These are phyloP conservation scores for Opeltia flavorubescens DNA, from an alignment of 495 filamentous ascomycete genomes.

Conservation along the genomic window DNA sequence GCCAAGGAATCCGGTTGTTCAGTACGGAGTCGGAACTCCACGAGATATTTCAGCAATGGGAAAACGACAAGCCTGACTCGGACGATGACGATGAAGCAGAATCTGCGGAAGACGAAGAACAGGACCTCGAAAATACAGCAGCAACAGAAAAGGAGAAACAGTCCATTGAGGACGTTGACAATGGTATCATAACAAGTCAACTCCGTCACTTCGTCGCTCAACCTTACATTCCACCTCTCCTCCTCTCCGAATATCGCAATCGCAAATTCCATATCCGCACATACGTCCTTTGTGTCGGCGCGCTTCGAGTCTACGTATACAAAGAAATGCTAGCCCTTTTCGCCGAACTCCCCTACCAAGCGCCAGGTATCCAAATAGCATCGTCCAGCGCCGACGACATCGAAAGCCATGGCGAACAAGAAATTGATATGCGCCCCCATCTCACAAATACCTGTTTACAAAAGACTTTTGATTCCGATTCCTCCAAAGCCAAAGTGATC, in stretches of 20 bases:
- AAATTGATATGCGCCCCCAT: slow-evolving; percentile 46
- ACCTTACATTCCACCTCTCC: slow-evolving; percentile 84
- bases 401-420: neutral
- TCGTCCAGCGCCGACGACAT: slow-evolving; percentile 3
- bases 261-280: slow-evolving; percentile 91
- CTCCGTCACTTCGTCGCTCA: slow-evolving; percentile 93
- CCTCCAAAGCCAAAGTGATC: slow-evolving; percentile 8
- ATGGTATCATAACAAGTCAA: slow-evolving; percentile 66
- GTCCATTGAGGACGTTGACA: slow-evolving; percentile 16
- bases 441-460: slow-evolving; percentile 96
- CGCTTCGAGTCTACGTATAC: slow-evolving; percentile 75
- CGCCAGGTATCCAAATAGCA: slow-evolving; percentile 22
- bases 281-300: slow-evolving; percentile 71
- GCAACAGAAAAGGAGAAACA: slow-evolving; percentile 3
- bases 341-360: slow-evolving; percentile 51
- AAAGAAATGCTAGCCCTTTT: slow-evolving; percentile 85
- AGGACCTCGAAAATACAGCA: slow-evolving; percentile 18
- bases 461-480: slow-evolving; percentile 16
- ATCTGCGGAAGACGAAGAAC: slow-evolving; percentile 23
- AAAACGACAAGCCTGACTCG: slow-evolving; percentile 32
- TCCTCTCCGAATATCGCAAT: slow-evolving; percentile 43
- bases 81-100: slow-evolving; percentile 50
- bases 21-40: slow-evolving; percentile 65
- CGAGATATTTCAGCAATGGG: slow-evolving; percentile 80
- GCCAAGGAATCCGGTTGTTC: slow-evolving; percentile 84